phyloP scores from a whole-genome alignment of 495 filamentous ascomycete genomes.

The Ascobolus immersus region DNA sequence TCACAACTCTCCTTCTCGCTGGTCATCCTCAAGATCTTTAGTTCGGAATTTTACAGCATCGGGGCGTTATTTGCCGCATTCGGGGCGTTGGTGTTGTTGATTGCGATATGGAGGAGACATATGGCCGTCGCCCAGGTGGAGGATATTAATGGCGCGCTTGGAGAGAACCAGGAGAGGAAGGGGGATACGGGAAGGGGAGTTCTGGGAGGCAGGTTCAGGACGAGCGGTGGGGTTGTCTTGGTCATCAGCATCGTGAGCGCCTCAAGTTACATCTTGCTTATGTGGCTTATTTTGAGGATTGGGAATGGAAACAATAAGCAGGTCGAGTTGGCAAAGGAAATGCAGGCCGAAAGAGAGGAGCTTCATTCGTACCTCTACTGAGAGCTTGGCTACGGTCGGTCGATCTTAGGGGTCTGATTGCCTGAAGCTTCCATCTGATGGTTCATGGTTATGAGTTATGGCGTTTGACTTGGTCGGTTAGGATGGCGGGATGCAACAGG shows the following conservation, averaged over 20 bases:
- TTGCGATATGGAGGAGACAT: slow-evolving; percentile 60
- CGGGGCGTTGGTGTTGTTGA: slow-evolving; percentile 59
- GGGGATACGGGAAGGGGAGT: slow-evolving; percentile 53
- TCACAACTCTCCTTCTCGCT: slow-evolving; percentile 86
- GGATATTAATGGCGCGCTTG: slow-evolving; percentile 30
- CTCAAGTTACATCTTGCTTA: slow-evolving; percentile 51
- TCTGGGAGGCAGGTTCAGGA: slow-evolving; percentile 16
- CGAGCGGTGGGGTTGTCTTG: slow-evolving; percentile 57
- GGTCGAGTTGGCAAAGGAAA: no score
- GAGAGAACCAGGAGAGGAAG: slow-evolving; percentile 24
- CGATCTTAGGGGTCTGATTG: no score
- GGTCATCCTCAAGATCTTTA: slow-evolving; percentile 90
- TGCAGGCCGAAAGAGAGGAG: no score
- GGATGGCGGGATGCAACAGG: no score
- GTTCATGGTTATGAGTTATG: no score
- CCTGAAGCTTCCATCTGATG: no score
- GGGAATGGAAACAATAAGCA: no score
- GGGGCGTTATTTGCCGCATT: slow-evolving; percentile 82
- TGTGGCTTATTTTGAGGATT: slow-evolving; percentile 40
- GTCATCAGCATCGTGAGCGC: slow-evolving; percentile 59
- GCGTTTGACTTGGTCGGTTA: no score
- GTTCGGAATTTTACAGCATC: slow-evolving; percentile 75
- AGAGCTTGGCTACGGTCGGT: no score
- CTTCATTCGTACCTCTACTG: no score
- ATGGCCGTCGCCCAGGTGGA: slow-evolving; percentile 61